Base-by-base conservation (phyloP, 2,329 filamentous ascomycete species). In the Arachnomyces sp. region DNA sequence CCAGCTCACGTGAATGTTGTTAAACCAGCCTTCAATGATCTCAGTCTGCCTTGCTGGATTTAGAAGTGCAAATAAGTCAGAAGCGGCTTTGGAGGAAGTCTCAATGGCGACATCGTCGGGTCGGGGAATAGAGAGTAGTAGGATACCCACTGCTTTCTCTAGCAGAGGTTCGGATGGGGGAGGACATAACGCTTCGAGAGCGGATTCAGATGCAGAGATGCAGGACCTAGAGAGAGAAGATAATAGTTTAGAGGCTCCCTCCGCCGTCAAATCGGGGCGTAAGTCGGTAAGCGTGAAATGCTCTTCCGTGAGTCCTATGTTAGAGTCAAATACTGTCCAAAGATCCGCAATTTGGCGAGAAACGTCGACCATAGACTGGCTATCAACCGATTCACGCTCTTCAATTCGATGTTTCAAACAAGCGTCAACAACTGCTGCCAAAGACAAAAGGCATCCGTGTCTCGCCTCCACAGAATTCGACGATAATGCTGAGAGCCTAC, bases 371-470 rank as follows among this genome's bases (percentile, higher is more conserved):
- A 49, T 13, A 28, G 35, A 16, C n/a, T 31, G 55, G 13, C 57
- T 53, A 13, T 54, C 41, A 31, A 52, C 42, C 14, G 37, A 44
- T 7, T 53, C 49, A 7, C 42, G 43, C 1, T 47, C 40, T 12
- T 4, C 38, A 35, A 43, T 41, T 41, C 44, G 46, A 34, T 55
- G 42, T 1, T 17, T 18, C 35, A 53, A 52, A 42, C 56, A 59
- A 12, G 61, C 53, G 43, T 64, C 58, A 11, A 67, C 43, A 2
- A 59, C 58, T 12, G 63, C 53, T 28, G 64, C 53, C 42, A 69
- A 53, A 2, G 63, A 57, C 17, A 70, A 46, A 15, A 70, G 49
- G 47, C 63, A 63, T 5, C 67, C 67, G 46, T 70, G 67, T 31
- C 65, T 57, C n/a, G 56, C 54, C 46, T 67, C 65, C 2, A 63